Evolutionary conservation across 2,329 filamentous ascomycete species (phyloP), one percentile per base, ranked within the genome.

Genomic region (Xylaria multiplex): DNA sequence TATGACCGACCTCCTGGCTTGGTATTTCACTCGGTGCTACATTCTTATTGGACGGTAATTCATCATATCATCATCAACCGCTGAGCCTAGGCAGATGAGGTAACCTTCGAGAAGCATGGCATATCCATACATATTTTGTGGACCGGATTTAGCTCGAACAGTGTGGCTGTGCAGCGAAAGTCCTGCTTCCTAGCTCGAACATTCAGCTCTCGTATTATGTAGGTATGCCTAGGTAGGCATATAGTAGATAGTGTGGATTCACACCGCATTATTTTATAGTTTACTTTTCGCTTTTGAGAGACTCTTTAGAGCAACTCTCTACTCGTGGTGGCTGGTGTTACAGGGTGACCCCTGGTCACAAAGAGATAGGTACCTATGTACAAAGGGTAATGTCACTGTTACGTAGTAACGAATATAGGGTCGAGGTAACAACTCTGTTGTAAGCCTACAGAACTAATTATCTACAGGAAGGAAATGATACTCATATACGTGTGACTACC

Each of bases 81-180:
- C 27, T 40, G 37, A 14, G 14, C 1, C 9, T 40, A 40, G 37
- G 37, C 37, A 14, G 9, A 14, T 40, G 37, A 40, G 37, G 37
- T 40, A 40, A 40, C 37, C 37, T 40, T 40, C 37, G 35, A 37
- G 35, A 40, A 40, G 37, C 9, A 40, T 14, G 13, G 37, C 9
- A 40, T 14, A 40, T 13, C 35, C 37, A 40, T 5, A 40, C 2
- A 40, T 40, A 14, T 40, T 40, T 14, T 40, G 37, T 40, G 37
- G 37, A 5, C 37, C 37, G 2, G 13, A 3, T 16, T 27, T 35
- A 35, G 14, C 49, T 52, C 6, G 49, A 6, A 42, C 32, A 22
- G 19, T 56, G 59, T 62, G 59, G 59, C 52, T 35, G 32, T 56
- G 59, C 43, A 56, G 13, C 7, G 9, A 22, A 53, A 48, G n/a